These are phyloP conservation scores for Geotrichum armillariae DNA, from an alignment of 1,139 yeast genomes.

Conservation along the genomic window DNA sequence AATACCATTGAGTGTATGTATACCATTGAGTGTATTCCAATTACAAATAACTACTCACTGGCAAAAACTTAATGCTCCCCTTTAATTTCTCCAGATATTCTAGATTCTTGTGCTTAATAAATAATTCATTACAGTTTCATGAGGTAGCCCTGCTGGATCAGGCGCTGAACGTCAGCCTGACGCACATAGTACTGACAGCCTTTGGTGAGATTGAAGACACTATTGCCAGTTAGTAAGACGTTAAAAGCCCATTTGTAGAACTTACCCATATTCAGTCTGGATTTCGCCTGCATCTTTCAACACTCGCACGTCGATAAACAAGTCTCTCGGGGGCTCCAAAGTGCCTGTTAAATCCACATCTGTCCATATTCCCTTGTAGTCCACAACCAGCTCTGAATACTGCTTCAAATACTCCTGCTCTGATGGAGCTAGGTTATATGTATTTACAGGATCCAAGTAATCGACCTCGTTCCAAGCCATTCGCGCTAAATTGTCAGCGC, in stretches of 20 bases:
- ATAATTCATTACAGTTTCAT: constrained; percentile 56
- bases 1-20: background rate
- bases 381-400: constrained; percentile 70
- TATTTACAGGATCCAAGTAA: constrained; percentile 37
- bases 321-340: constrained; percentile 84
- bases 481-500: constrained; percentile 68
- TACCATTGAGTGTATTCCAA: too few relatives aligned
- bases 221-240: constrained; percentile 19
- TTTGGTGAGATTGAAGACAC: constrained; percentile 86
- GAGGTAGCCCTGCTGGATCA: constrained; percentile 91
- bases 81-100: too few relatives aligned
- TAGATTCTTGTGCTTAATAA: too few relatives aligned
- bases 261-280: constrained; percentile 87
- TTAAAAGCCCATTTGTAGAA: background rate
- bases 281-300: constrained; percentile 95
- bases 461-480: constrained; percentile 64
- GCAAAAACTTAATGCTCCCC: too few relatives aligned
- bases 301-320: constrained; percentile 91
- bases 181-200: constrained; percentile 94
- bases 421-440: constrained; percentile 63
- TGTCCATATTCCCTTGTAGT: constrained; percentile 74
- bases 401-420: constrained; percentile 78
- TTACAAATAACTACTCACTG: too few relatives aligned
- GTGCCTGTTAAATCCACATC: constrained; percentile 90
- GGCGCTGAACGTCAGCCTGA: constrained; percentile 88